Conservation (phyloP, 2,329 filamentous ascomycete genomes). For the Paramyrothecium sp. region DNA sequence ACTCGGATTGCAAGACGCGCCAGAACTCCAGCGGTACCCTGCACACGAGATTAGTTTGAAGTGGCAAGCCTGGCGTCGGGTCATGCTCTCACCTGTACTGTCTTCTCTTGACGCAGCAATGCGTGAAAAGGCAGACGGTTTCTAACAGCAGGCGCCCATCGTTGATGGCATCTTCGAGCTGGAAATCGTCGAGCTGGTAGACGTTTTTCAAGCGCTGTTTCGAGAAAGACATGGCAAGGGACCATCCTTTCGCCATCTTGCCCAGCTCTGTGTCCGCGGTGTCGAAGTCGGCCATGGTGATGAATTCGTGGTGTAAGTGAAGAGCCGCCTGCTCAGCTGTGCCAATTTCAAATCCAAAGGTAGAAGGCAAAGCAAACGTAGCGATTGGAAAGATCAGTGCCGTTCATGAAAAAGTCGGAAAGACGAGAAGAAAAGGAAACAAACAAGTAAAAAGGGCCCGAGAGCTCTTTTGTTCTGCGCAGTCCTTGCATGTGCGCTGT, state of each 20-base stretch:
- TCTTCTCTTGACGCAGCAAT: constrained; percentile 33
- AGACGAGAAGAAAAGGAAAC: too few species aligned
- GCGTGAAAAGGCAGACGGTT: constrained; percentile 38
- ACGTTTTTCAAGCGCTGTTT: constrained; percentile 30
- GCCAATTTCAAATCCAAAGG: background rate
- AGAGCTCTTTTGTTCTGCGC: background rate
- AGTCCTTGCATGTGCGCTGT: background rate
- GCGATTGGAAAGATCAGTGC: background rate
- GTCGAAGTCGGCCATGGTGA: constrained; percentile 16
- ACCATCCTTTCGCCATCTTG: constrained; percentile 35
- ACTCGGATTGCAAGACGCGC: constrained; percentile 34
- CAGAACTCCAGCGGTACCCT: constrained; percentile 37
- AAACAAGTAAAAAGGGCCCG: background rate
- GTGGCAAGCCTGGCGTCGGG: too few species aligned
- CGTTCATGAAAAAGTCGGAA: too few species aligned
- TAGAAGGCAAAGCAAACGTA: background rate
- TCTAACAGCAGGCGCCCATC: constrained; percentile 34
- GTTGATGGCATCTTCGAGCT: constrained; percentile 28
- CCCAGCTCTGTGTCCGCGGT: constrained; percentile 26
- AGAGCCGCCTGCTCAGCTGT: too few species aligned
- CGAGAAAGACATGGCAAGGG: constrained; percentile 34
- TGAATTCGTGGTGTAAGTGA: constrained; percentile 6
- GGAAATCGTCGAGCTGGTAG: constrained; percentile 26
- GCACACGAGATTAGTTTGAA: constrained; percentile 2
- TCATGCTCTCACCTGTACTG: constrained; percentile 29